Conservation (phyloP, 371 early-diverging fungal genomes). For the Mycotypha africana region DNA sequence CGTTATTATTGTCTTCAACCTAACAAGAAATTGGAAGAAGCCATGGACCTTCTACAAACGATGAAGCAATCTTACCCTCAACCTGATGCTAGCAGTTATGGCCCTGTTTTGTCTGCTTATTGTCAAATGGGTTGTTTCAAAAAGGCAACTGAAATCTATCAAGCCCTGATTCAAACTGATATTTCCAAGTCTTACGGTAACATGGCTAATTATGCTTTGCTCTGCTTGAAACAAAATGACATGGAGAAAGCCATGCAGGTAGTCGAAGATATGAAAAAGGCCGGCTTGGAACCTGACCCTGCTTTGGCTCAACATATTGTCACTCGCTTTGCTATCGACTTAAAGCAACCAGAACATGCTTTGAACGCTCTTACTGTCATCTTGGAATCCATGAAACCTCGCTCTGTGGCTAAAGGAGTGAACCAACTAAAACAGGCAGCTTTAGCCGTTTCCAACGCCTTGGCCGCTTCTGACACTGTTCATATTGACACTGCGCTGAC, state of each 20-base stretch:
- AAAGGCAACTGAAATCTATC: conserved; percentile 27
- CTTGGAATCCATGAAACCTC: conserved; percentile 23
- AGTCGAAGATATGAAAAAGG: conserved; percentile 28
- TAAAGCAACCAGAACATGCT: conserved; percentile 9
- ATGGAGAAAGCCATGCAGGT: conserved; percentile 12
- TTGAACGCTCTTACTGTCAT: conserved; percentile 20
- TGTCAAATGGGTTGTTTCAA: conserved; percentile 20
- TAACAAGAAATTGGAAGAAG: conserved; percentile 23
- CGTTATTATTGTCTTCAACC: conserved; percentile 33
- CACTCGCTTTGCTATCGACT: conserved; percentile 13
- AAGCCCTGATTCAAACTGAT: conserved; percentile 28
- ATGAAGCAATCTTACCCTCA: conserved; percentile 22
- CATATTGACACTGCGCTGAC: conserved; percentile 10
- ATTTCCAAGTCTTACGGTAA: conserved; percentile 44
- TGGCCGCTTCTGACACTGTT: conserved; percentile 4
- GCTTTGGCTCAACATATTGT: conserved; percentile 28
- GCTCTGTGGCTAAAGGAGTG: conserved; percentile 19
- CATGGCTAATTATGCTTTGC: conserved; percentile 37
- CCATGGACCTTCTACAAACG: conserved; percentile 20
- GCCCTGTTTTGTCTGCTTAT: conserved; percentile 39
- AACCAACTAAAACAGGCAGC: conserved; percentile 16
- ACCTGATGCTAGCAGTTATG: conserved; percentile 43
- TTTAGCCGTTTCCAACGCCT: conserved; percentile 4
- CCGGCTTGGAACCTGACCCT: conserved; percentile 38
- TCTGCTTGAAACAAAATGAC: conserved; percentile 24